These are phyloP conservation scores for Clonostachys byssicola DNA, from an alignment of 2,329 filamentous ascomycete genomes.

Conservation along the genomic window DNA sequence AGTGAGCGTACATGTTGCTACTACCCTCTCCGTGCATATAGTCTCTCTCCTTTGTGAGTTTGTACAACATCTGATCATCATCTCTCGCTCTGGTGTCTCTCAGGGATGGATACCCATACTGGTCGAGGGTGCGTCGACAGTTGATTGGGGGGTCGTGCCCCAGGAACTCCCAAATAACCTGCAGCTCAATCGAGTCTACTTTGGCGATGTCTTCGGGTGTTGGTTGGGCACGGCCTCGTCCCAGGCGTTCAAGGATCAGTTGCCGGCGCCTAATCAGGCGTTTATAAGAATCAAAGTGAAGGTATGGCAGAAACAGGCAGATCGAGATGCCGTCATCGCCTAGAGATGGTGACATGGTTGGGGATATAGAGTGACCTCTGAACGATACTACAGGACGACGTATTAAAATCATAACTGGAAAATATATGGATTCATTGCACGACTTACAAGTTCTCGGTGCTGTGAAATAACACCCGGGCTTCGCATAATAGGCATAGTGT, in stretches of 20 bases:
- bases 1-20: conserved; percentile 15
- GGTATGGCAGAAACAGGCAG: conserved; percentile 52
- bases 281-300: conserved; percentile 62
- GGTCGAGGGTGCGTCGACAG: conserved; percentile 57
- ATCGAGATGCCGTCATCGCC: conserved; percentile 27
- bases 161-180: conserved; percentile 60
- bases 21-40: conserved; percentile 11
- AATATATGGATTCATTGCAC: neutral
- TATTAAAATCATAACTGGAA: neutral
- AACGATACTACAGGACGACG: conserved; percentile 22
- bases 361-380: conserved; percentile 18
- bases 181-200: conserved; percentile 50
- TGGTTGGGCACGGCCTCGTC: conserved; percentile 50
- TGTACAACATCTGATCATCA: conserved; percentile 65
- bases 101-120: conserved; percentile 59
- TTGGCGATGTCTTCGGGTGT: conserved; percentile 49
- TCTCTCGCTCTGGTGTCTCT: conserved; percentile 57
- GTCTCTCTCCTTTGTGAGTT: conserved; percentile 49
- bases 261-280: conserved; percentile 51
- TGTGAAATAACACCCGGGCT: conserved; percentile 42
- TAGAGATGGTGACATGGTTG: conserved; percentile 18
- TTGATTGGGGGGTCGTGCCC: conserved; percentile 58
- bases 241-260: conserved; percentile 45
- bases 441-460: conserved; percentile 25
- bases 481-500: conserved; percentile 43